Evolutionary conservation across 2,329 filamentous ascomycete species (phyloP).

Genomic region (Huntiella moniliformis): DNA sequence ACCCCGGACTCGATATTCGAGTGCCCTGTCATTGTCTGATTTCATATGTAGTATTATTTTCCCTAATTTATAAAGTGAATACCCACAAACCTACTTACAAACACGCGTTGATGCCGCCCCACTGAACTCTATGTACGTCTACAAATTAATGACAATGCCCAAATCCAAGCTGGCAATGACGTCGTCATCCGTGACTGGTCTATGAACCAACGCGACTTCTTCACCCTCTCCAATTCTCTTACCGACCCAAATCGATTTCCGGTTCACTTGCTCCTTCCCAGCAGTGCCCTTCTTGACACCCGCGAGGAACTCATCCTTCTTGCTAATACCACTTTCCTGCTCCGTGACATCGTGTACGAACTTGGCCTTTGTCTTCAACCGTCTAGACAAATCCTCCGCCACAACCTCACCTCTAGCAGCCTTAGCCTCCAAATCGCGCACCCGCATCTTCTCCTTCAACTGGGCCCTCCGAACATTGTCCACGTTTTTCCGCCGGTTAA

Average conservation of each 20-base stretch:
- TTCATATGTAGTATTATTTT: too few species aligned
- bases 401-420: conserved; percentile 44
- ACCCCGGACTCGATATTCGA: too few species aligned
- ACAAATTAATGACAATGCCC: conserved; percentile 64
- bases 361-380: conserved; percentile 48
- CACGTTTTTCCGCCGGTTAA: conserved; percentile 69
- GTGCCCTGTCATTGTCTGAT: too few species aligned
- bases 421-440: conserved; percentile 40
- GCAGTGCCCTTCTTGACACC: not conserved
- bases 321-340: not conserved
- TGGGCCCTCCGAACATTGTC: conserved; percentile 84
- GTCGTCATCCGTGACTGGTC: conserved; percentile 75
- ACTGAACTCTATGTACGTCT: too few species aligned
- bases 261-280: conserved; percentile 19
- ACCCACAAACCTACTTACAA: too few species aligned
- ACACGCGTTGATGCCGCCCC: too few species aligned
- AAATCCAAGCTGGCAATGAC: conserved; percentile 78
- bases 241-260: conserved; percentile 16
- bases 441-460: conserved; percentile 54
- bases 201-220: conserved; percentile 41
- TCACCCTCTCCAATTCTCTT: conserved; percentile 12
- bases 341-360: conserved; percentile 46
- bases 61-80: too few species aligned
- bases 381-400: conserved; percentile 38
- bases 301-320: not conserved